Conservation (phyloP, 2,329 filamentous ascomycete genomes). For the Ophiosphaerella korrae region DNA sequence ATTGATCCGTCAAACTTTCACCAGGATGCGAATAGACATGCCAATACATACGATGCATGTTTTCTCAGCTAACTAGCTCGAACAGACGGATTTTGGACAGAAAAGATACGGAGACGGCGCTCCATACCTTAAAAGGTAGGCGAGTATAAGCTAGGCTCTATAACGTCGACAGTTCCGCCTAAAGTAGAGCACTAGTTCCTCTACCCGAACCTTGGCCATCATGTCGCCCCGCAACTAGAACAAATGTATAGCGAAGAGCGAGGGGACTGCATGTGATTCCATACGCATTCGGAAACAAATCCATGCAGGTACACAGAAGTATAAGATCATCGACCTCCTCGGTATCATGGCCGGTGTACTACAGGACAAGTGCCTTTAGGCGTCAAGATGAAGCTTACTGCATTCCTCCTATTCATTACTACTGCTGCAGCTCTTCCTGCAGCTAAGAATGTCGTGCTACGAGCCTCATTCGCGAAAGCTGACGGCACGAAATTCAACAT, state of each 20-base stretch:
- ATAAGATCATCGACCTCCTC: slow-evolving; percentile 2
- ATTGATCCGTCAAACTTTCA: too few species aligned
- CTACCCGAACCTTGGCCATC: slow-evolving; percentile 9
- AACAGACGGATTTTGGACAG: background rate
- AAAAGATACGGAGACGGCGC: background rate
- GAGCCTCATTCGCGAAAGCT: slow-evolving; percentile 10
- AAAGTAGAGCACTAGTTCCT: background rate
- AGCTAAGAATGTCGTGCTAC: background rate
- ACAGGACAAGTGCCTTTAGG: too few species aligned
- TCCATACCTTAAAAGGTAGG: slow-evolving; percentile 3
- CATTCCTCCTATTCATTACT: slow-evolving; percentile 23
- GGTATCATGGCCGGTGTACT: background rate
- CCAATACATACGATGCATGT: too few species aligned
- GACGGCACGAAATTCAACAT: slow-evolving; percentile 43
- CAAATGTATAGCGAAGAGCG: slow-evolving; percentile 13
- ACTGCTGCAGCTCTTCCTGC: slow-evolving; percentile 27
- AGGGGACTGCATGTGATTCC: background rate
- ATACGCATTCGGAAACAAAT: background rate
- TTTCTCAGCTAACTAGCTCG: too few species aligned
- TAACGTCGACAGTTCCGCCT: background rate
- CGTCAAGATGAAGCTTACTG: slow-evolving; percentile 29
- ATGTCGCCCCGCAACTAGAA: slow-evolving; percentile 14
- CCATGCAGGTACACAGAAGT: slow-evolving; percentile 2
- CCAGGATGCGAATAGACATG: too few species aligned
- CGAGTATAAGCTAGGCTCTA: background rate